Conservation (phyloP, 768 basidiomycete species). For the Royoungia palumana region DNA sequence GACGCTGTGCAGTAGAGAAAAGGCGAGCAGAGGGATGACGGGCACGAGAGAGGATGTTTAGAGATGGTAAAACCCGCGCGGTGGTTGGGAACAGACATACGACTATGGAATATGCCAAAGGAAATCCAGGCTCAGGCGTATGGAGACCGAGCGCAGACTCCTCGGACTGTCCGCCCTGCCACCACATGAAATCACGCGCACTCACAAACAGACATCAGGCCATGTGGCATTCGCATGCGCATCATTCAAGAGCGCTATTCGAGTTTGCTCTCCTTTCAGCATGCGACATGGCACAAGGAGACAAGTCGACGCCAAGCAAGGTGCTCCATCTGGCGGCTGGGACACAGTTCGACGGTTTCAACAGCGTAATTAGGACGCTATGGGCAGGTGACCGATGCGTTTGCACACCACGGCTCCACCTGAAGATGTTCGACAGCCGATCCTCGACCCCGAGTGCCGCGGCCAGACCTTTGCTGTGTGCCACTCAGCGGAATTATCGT, state of each 20-base stretch:
- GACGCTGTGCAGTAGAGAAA: conserved; percentile 48
- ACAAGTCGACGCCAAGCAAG: neutral
- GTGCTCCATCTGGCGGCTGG: neutral
- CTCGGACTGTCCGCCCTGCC: too few relatives aligned
- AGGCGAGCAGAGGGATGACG: conserved; percentile 36
- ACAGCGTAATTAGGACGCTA: neutral
- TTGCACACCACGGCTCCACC: too few relatives aligned
- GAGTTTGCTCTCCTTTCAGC: neutral
- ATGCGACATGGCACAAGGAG: neutral
- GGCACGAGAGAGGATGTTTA: conserved; percentile 15
- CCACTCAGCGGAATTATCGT: too few relatives aligned
- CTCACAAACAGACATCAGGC: too few relatives aligned
- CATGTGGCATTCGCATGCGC: too few relatives aligned
- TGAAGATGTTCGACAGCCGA: conserved; percentile 10
- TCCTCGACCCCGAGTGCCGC: neutral
- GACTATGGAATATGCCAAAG: too few relatives aligned
- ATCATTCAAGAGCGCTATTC: neutral
- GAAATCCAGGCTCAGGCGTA: neutral
- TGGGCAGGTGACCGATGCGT: too few relatives aligned
- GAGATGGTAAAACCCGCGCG: conserved; percentile 10
- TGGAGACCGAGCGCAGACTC: too few relatives aligned
- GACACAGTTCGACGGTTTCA: neutral
- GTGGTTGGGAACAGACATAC: neutral
- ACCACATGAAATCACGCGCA: too few relatives aligned
- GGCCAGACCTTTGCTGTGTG: too few relatives aligned